phyloP scores from a whole-genome alignment of 768 basidiomycete genomes.

The Pseudohyphozyma bogoriensis region DNA sequence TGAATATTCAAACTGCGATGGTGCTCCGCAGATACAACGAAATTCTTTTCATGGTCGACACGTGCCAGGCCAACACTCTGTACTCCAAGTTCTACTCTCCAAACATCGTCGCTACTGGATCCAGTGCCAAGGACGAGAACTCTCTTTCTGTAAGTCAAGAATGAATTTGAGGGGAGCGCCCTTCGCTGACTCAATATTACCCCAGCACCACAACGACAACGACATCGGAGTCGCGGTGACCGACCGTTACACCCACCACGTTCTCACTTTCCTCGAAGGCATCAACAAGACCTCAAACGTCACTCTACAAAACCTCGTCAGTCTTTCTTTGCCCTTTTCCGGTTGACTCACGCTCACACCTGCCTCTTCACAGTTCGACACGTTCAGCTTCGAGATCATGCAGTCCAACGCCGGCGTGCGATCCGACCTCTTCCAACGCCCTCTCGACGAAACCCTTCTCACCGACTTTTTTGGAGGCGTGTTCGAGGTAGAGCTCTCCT shows the following conservation, averaged over 20 bases:
- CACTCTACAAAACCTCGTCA: conserved; percentile 36
- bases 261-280: conserved; percentile 80
- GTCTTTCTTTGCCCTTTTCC: not conserved
- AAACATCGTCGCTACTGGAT: conserved; percentile 83
- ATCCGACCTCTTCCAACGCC: conserved; percentile 62
- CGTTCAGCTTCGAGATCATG: conserved; percentile 63
- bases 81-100: conserved; percentile 88
- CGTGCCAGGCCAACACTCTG: conserved; percentile 94
- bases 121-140: conserved; percentile 70
- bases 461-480: conserved; percentile 89
- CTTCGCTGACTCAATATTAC: not conserved
- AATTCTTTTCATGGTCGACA: conserved; percentile 95
- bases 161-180: no score
- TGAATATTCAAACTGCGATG: not conserved
- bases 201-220: conserved; percentile 78
- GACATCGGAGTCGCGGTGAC: conserved; percentile 95
- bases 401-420: conserved; percentile 83
- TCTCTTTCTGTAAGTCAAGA: conserved; percentile 69
- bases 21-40: conserved; percentile 64
- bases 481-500: conserved; percentile 54
- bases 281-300: conserved; percentile 80
- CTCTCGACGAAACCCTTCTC: conserved; percentile 52
- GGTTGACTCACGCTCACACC: not conserved
- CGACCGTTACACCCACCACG: conserved; percentile 84
- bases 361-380: conserved; percentile 54